Conservation (phyloP, 2,329 filamentous ascomycete genomes). For the Nannizziopsis arthrosporioides region DNA sequence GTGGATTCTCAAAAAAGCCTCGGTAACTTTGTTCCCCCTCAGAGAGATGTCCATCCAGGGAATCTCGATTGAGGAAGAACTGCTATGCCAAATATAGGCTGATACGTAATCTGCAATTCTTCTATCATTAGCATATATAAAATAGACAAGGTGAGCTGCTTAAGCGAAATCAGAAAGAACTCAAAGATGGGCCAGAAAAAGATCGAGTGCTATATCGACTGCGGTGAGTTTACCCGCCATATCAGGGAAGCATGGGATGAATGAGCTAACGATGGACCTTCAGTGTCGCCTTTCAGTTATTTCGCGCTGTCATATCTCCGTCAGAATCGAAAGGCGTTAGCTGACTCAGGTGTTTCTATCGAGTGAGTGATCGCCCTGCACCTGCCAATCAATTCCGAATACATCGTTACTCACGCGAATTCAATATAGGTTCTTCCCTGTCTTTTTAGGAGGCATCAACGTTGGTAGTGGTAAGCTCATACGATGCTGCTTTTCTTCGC, state of each 20-base stretch:
- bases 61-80: too few species aligned
- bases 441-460: constrained; percentile 60
- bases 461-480: constrained; percentile 41
- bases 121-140: too few species aligned
- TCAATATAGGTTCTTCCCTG: constrained; percentile 51
- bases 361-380: constrained; percentile 43
- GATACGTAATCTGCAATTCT: too few species aligned
- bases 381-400: neutral
- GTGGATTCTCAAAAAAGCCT: neutral
- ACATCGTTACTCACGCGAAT: neutral
- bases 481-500: neutral
- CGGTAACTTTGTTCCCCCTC: neutral
- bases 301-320: constrained; percentile 47
- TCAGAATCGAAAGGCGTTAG: constrained; percentile 44
- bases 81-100: too few species aligned
- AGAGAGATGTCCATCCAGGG: too few species aligned
- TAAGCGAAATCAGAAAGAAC: neutral
- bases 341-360: constrained; percentile 49
- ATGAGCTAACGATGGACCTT: neutral
- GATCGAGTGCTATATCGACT: constrained; percentile 57
- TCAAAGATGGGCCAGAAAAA: constrained; percentile 21
- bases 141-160: neutral
- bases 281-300: constrained; percentile 53
- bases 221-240: constrained; percentile 40
- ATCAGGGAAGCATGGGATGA: neutral